These are phyloP conservation scores for Glutinoglossum americanum DNA, from an alignment of 495 filamentous ascomycete species.

Conservation along the genomic window DNA sequence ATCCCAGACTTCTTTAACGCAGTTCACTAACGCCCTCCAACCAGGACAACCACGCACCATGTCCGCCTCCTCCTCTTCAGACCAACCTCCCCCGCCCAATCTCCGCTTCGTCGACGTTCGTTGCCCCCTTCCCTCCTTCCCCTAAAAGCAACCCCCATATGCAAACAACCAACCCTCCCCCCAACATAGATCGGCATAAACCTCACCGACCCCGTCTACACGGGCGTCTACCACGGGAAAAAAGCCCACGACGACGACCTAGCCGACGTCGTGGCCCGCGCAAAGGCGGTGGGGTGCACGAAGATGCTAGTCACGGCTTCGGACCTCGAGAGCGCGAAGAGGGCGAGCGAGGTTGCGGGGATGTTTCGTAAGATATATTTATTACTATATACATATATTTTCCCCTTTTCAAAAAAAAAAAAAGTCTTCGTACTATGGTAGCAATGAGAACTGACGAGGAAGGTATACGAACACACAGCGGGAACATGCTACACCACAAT, in stretches of 20 bases:
- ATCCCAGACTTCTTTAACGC: not conserved
- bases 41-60: not conserved
- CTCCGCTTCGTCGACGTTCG: conserved; percentile 2
- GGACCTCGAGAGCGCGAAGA: conserved; percentile 51
- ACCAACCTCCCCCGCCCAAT: not conserved
- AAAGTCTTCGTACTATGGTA: too few relatives aligned
- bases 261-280: conserved; percentile 50
- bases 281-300: conserved; percentile 49
- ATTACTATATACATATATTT: not conserved
- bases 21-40: not conserved
- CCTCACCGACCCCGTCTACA: conserved; percentile 70
- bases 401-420: too few relatives aligned
- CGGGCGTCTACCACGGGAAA: conserved; percentile 65
- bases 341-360: conserved; percentile 50
- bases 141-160: not conserved
- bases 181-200: conserved; percentile 63
- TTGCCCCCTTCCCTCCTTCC: not conserved
- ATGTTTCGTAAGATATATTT: conserved; percentile 39
- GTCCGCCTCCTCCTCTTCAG: not conserved
- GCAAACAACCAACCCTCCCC: too few relatives aligned
- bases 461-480: conserved; percentile 26
- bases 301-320: conserved; percentile 94
- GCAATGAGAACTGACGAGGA: not conserved
- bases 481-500: conserved; percentile 71
- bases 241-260: conserved; percentile 63